Conservation (phyloP, 768 basidiomycete genomes). For the Lactarius tabidus region DNA sequence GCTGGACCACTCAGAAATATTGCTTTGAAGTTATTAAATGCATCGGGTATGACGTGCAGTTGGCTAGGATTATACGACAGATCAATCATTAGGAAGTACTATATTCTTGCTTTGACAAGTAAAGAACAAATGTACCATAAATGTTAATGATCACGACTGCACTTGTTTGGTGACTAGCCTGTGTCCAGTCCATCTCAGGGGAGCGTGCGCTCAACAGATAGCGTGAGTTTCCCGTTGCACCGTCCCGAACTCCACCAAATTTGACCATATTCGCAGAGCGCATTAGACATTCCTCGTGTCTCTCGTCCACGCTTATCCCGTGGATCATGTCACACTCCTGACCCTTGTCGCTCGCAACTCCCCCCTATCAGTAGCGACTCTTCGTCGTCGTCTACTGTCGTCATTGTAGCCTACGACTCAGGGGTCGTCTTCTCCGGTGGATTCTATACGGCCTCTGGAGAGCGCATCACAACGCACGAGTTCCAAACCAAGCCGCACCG, state of each 20-base stretch:
- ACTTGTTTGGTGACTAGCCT: too few relatives aligned
- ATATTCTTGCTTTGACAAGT: too few relatives aligned
- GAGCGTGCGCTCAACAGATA: neutral
- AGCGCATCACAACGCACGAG: neutral
- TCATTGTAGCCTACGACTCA: conserved; percentile 6
- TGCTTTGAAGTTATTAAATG: neutral
- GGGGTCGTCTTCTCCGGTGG: conserved; percentile 10
- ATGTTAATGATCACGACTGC: too few relatives aligned
- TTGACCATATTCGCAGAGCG: neutral
- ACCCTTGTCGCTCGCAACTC: neutral
- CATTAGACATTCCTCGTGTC: neutral
- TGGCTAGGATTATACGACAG: neutral
- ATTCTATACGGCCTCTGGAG: conserved; percentile 5
- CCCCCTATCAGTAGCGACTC: neutral
- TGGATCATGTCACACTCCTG: neutral
- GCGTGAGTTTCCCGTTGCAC: neutral
- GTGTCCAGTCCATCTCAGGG: too few relatives aligned
- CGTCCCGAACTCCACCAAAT: neutral
- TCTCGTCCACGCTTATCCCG: neutral
- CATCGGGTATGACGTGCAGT: neutral
- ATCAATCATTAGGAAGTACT: too few relatives aligned
- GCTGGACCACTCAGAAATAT: neutral
- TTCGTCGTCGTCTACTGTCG: too few relatives aligned
- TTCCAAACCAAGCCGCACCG: neutral
- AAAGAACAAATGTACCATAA: too few relatives aligned